Conservation (phyloP, 345 rosid species). For the Psidium guajava region DNA sequence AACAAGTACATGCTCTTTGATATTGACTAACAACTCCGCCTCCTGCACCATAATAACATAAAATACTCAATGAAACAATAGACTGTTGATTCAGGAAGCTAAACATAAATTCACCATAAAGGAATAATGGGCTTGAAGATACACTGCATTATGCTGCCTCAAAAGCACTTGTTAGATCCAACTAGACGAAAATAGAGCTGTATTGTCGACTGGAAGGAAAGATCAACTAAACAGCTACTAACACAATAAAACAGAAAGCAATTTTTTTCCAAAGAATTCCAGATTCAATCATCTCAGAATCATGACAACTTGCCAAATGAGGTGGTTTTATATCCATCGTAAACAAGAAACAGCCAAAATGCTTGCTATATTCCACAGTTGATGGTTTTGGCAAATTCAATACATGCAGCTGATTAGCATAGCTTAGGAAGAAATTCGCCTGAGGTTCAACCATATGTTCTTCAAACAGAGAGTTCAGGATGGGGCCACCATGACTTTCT, state of each 20-base stretch:
- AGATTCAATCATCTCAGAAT: background rate
- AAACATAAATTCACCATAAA: background rate
- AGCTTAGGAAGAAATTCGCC: background rate
- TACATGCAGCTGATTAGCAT: background rate
- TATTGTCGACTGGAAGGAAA: background rate
- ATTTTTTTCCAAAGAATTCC: background rate
- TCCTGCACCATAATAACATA: slow-evolving; percentile 11
- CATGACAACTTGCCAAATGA: background rate
- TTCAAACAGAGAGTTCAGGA: background rate
- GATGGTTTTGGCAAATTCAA: background rate
- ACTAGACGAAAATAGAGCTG: background rate
- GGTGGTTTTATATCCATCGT: background rate
- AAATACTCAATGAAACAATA: background rate
- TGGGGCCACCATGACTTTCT: background rate
- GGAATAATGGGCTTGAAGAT: background rate
- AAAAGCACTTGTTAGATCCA: background rate
- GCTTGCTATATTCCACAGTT: background rate
- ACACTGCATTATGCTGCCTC: background rate
- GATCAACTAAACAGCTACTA: background rate
- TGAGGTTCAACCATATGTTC: background rate
- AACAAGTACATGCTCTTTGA: slow-evolving; percentile 35
- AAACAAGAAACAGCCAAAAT: background rate
- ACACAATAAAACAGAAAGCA: background rate
- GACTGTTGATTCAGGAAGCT: background rate
- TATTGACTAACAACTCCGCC: slow-evolving; percentile 26